phyloP scores from a whole-genome alignment of 2,329 filamentous ascomycete genomes.

The Fusarium sp. region DNA sequence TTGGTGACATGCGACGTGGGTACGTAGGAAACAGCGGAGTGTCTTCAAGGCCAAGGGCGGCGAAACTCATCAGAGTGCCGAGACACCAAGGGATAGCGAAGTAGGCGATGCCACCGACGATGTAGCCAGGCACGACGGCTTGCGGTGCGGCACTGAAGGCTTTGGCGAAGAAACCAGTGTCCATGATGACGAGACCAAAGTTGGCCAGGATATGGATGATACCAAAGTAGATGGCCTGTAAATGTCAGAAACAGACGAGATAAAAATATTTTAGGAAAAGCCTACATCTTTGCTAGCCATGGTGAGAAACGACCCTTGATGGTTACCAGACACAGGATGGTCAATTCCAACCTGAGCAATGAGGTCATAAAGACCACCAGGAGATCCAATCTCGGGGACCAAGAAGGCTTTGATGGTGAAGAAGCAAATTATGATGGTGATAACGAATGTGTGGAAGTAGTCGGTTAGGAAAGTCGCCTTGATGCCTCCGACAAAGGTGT shows the following conservation, averaged over 20 bases:
- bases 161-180: slow-evolving; percentile 69
- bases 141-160: slow-evolving; percentile 64
- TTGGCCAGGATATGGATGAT: slow-evolving; percentile 65
- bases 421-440: slow-evolving; percentile 67
- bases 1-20: slow-evolving; percentile 68
- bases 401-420: slow-evolving; percentile 64
- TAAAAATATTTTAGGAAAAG: slow-evolving; percentile 41
- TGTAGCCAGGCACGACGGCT: slow-evolving; percentile 67
- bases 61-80: slow-evolving; percentile 65
- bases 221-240: slow-evolving; percentile 64
- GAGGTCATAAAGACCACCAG: slow-evolving; percentile 65
- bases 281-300: slow-evolving; percentile 68
- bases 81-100: slow-evolving; percentile 69
- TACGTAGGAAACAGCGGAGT: slow-evolving; percentile 68
- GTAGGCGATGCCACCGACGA: slow-evolving; percentile 67
- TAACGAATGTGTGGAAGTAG: slow-evolving; percentile 69
- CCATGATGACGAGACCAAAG: slow-evolving; percentile 69
- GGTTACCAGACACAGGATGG: slow-evolving; percentile 66
- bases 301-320: slow-evolving; percentile 66
- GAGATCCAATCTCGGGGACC: slow-evolving; percentile 63
- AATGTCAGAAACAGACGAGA: background rate
- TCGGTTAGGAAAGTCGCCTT: slow-evolving; percentile 64
- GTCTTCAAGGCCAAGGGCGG: slow-evolving; percentile 64
- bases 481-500: slow-evolving; percentile 59
- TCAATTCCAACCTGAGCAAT: slow-evolving; percentile 61